Evolutionary conservation across 1,284 basidiomycete species (phyloP).

Genomic region (Gymnopus androsaceus): DNA sequence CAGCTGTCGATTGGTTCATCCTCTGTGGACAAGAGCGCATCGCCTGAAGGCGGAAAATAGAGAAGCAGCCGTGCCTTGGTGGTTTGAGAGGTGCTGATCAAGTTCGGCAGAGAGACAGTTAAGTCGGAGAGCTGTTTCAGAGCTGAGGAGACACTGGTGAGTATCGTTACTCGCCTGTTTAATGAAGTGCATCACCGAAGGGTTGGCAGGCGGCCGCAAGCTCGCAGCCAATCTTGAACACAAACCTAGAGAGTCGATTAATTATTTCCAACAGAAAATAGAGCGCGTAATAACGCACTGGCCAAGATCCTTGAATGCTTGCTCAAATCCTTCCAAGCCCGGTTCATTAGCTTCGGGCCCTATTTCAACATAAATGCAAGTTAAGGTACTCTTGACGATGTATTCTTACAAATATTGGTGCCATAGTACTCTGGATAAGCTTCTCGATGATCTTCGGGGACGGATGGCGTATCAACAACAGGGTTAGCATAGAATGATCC

Average conservation of each 20-base stretch:
- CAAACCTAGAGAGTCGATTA: conserved; percentile 47
- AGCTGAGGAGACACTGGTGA: conserved; percentile 38
- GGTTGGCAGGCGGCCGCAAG: conserved; percentile 85
- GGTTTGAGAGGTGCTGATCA: conserved; percentile 69
- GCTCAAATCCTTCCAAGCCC: conserved; percentile 76
- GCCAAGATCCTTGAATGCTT: conserved; percentile 83
- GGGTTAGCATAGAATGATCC: conserved; percentile 94
- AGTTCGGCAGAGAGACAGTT: conserved; percentile 59
- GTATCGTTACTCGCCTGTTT: conserved; percentile 2
- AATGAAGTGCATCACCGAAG: conserved; percentile 57
- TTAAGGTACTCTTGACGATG: neutral
- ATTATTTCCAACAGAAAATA: neutral
- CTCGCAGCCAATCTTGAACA: conserved; percentile 79
- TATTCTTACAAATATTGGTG: conserved; percentile 69
- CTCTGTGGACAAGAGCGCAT: conserved; percentile 36
- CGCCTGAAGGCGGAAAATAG: conserved; percentile 76
- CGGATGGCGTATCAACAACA: conserved; percentile 61
- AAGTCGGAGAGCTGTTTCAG: conserved; percentile 64
- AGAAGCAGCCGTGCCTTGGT: conserved; percentile 87
- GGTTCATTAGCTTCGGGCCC: conserved; percentile 70
- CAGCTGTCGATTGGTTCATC: conserved; percentile 77
- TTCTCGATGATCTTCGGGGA: conserved; percentile 51
- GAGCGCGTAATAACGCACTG: conserved; percentile 45
- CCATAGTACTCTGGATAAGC: conserved; percentile 81
- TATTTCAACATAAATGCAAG: conserved; percentile 26